Base-by-base conservation (phyloP, 352 stramenopile species). In the Phytopythium litorale region DNA sequence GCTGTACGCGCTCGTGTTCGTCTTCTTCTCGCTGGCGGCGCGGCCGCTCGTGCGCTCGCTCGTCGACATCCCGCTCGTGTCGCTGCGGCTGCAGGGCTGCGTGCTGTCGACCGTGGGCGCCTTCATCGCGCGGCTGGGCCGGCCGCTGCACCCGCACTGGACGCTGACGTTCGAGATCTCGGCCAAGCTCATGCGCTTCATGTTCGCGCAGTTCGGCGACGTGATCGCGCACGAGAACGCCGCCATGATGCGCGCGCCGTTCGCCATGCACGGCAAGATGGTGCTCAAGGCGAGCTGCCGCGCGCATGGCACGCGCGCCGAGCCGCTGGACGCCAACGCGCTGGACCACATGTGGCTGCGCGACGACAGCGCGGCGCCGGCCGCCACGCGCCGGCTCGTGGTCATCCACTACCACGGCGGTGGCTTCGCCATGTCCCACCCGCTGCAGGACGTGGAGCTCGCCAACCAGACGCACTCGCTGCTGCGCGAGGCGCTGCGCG, bases 361-460 rank as follows among this genome's bases (percentile, higher is more conserved):
- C 23, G 65, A 75, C 58, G 40, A 35, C 43, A 46, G 11, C 6
- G 32, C 48, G 7, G 16, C 37, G 21, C 50, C 52, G 3, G 30
- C 63, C 19, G 28, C 63, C 19, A 63, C 61, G 43, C 59, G 56
- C 23, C 68, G 67, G 23, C 60, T 79, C 19, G 67, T 85, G 4
- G 67, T 85, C 16, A 60, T 85, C n/a, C 72, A 79, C 38, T 77
- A 71, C 56, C 76, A 81, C 38, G 76, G 76, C 25, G 76, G 76
- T 23, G 76, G 76, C 16, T 85, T 70, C 55, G 66, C 60, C 49
- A 65, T 72, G 37, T 77, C 66, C 42, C 63, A 74, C 61, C 59
- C 63, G 13, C 60, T 77, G 56, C 59, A 68, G 40, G 64, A 74
- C 46, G 63, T 74, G 43, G 63, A 71, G 33, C 60, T 74, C 3